Evolutionary conservation across 75 land plant species (phyloP), one percentile per base, ranked within the genome.

Genomic region (Pinus taeda): DNA sequence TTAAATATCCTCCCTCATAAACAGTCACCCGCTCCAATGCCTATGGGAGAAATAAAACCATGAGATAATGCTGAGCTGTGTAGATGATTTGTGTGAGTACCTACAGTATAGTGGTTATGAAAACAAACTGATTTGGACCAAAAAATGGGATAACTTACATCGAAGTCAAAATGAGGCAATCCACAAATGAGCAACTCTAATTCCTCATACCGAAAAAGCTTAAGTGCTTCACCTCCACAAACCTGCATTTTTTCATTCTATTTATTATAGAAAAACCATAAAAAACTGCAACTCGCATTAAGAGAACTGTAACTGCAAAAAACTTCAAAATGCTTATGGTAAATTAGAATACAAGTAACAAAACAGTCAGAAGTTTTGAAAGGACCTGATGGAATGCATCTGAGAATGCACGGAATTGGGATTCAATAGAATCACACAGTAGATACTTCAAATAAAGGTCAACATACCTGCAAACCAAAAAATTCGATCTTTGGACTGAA

Each of bases 161-260:
- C 80, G 36, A 85, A 85, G 56, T 85, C 81, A 70, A 60, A 85
- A 75, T 85, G 87, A 60, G 79, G 87, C 53, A 85, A 79, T 2
- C 87, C 84, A 78, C 84, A 85, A 59, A 85, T 76, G 37, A 85
- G 77, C 64, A 85, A 71, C 58, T 85, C 87, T 42, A 85, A 72
- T 56, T 85, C 87, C 37, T 85, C 80, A 71, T 78, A 76, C 36
- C 75, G 81, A 61, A 85, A 85, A 57, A 85, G 74, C 20, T 74
- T 55, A 15, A 85, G 76, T 42, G 87, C 84, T 21, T 62, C 85
- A 15, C 81, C 81, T 24, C 83, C 81, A 78, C 87, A 85, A 14
- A 85, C 84, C 84, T 85, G 77, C 22, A 74, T 56, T 45, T 30
- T 26, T 24, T 21, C 79, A 33, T 45, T 26, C 39, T 37, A 49